These are phyloP conservation scores for Eucalyptus camaldulensis DNA, from an alignment of 345 rosid genomes.

Conservation along the genomic window DNA sequence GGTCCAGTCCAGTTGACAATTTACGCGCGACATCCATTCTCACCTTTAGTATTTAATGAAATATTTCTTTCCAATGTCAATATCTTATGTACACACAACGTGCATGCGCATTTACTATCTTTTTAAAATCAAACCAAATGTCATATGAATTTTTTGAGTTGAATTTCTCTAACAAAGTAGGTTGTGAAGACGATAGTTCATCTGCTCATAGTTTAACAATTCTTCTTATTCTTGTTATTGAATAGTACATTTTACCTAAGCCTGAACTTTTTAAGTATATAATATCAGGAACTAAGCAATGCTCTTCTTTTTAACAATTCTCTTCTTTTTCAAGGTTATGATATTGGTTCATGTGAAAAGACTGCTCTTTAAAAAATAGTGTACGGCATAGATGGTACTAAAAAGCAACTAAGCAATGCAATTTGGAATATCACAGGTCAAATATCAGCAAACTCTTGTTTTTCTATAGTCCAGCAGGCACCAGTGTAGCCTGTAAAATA, in stretches of 20 bases:
- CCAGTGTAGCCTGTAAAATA: background rate
- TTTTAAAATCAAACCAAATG: background rate
- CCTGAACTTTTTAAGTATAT: background rate
- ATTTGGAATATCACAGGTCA: background rate
- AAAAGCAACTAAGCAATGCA: background rate
- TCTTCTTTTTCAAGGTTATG: background rate
- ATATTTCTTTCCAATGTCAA: background rate
- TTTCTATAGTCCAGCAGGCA: background rate
- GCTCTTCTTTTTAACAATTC: too few species aligned
- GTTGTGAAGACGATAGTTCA: background rate
- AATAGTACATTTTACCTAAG: background rate
- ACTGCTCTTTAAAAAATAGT: background rate
- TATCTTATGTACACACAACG: background rate
- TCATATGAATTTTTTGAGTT: background rate
- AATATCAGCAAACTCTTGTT: background rate
- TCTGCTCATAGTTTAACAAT: background rate
- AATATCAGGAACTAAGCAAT: background rate
- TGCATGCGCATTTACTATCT: background rate
- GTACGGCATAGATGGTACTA: background rate
- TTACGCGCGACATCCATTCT: rapidly evolving
- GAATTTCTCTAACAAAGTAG: background rate
- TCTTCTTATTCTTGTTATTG: background rate
- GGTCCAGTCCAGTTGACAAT: rapidly evolving
- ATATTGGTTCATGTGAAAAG: background rate
- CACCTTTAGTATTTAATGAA: background rate